Conservation (phyloP, 1,284 basidiomycete species). For the Lignosus rhinocerotis region DNA sequence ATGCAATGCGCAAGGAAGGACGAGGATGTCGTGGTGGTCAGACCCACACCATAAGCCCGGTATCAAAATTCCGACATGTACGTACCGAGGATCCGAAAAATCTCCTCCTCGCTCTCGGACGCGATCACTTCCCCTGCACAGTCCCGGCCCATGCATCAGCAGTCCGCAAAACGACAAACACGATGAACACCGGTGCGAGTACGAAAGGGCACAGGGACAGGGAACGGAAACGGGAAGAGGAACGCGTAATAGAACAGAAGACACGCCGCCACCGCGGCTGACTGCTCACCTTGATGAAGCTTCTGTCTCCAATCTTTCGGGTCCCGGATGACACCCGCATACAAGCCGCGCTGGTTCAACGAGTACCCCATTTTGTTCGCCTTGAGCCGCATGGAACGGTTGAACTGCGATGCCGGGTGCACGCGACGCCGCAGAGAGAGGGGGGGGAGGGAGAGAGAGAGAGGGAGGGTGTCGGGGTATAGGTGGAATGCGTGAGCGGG, state of each 20-base stretch:
- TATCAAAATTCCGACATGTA: slow-evolving; percentile 1
- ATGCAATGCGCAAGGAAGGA: background rate
- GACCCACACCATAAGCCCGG: no score
- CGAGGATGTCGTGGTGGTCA: no score
- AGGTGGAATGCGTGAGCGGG: no score
- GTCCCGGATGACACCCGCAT: slow-evolving; percentile 70
- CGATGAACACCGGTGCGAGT: background rate
- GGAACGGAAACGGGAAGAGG: background rate
- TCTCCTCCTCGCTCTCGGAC: slow-evolving; percentile 82
- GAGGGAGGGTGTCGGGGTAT: no score
- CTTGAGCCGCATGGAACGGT: slow-evolving; percentile 83
- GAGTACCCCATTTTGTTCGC: slow-evolving; percentile 82
- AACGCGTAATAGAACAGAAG: background rate
- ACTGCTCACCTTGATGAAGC: slow-evolving; percentile 57
- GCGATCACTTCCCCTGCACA: slow-evolving; percentile 70
- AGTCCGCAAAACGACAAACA: background rate
- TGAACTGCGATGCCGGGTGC: slow-evolving; percentile 60
- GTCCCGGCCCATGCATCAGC: background rate
- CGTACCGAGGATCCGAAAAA: slow-evolving; percentile 71
- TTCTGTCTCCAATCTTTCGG: slow-evolving; percentile 61
- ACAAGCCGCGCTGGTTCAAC: slow-evolving; percentile 85
- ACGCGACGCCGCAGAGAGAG: no score
- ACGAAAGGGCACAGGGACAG: background rate
- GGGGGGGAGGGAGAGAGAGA: no score
- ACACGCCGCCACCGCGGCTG: background rate